These are phyloP conservation scores for Trichoderma koningii DNA, from an alignment of 2,329 filamentous ascomycete genomes.

Conservation along the genomic window DNA sequence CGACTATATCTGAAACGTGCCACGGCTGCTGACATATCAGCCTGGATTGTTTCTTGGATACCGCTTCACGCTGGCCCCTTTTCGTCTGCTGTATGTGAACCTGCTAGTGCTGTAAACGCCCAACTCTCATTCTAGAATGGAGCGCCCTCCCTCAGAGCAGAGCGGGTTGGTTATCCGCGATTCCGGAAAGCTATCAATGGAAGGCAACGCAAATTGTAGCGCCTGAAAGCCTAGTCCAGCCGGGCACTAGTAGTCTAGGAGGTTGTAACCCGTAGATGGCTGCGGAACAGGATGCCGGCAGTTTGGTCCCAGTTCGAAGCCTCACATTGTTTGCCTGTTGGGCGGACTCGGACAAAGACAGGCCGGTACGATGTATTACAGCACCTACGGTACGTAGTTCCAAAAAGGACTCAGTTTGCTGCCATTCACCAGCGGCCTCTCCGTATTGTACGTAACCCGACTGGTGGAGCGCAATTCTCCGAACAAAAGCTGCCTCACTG, in stretches of 20 bases:
- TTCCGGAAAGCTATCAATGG: background rate
- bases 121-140: background rate
- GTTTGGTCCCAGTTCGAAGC: background rate
- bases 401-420: too few species aligned
- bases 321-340: background rate
- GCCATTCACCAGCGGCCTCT: too few species aligned
- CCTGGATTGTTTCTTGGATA: background rate
- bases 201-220: background rate
- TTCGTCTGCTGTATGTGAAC: background rate
- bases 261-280: background rate
- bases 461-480: conserved; percentile 27
- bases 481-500: background rate
- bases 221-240: background rate
- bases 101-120: background rate
- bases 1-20: conserved; percentile 18
- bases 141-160: too few species aligned
- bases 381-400: too few species aligned
- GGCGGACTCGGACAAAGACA: too few species aligned
- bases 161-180: background rate
- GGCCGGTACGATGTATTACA: too few species aligned
- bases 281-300: background rate
- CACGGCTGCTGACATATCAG: background rate
- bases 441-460: conserved; percentile 6
- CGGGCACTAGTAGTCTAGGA: background rate
- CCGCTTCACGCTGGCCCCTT: background rate